Percentiles rank a stretch among this genome's conserved stretches.
Conservation (phyloP, 345 rosid species). For the Sisymbrium altissimum region DNA sequence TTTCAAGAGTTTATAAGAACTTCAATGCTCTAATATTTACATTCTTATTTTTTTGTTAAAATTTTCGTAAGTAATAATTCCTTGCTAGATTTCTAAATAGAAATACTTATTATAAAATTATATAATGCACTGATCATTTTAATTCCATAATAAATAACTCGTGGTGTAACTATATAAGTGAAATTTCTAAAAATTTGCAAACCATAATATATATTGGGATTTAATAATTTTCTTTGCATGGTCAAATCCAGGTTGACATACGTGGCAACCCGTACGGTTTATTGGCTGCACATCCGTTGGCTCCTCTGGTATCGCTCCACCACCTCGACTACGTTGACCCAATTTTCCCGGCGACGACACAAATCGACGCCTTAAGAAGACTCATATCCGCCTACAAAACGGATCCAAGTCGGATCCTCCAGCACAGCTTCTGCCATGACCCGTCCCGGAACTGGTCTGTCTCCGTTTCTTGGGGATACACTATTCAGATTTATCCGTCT, state of each 20-base stretch:
- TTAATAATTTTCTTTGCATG: background rate
- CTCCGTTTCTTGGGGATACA: slow-evolving; percentile 89
- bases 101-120: background rate
- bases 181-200: background rate
- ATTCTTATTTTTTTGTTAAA: background rate
- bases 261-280: slow-evolving; percentile 76
- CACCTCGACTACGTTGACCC: slow-evolving; percentile 69
- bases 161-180: background rate
- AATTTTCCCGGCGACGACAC: slow-evolving; percentile 51
- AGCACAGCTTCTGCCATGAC: slow-evolving; percentile 77
- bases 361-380: slow-evolving; percentile 48
- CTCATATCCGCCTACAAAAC: slow-evolving; percentile 42
- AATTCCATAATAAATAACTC: background rate
- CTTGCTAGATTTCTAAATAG: background rate
- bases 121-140: background rate
- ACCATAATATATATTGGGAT: background rate
- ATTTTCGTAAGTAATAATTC: background rate
- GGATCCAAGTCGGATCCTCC: slow-evolving; percentile 72
- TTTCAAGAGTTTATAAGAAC: background rate
- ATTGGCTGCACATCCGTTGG: slow-evolving; percentile 83
- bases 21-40: background rate
- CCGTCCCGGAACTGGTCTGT: slow-evolving; percentile 57
- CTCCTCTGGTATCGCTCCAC: slow-evolving; percentile 81
- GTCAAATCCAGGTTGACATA: slow-evolving; percentile 55
- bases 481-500: too few species aligned